Conservation (phyloP, 2,329 filamentous ascomycete genomes). For the Claviceps quebecensis region DNA sequence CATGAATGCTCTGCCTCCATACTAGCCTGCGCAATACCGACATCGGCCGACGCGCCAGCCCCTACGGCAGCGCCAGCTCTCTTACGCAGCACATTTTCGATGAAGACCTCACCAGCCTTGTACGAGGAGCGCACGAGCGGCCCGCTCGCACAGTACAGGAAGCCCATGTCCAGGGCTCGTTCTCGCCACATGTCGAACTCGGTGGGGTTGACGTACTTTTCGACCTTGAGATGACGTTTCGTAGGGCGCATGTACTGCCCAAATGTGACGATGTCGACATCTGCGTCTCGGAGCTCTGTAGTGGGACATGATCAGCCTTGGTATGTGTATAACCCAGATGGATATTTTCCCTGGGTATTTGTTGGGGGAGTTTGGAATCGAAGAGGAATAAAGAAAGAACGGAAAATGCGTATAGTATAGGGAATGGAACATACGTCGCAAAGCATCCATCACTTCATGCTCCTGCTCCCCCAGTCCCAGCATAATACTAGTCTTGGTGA, state of each 20-base stretch:
- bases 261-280: conserved; percentile 93
- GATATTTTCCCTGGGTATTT: too few relatives aligned
- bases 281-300: conserved; percentile 58
- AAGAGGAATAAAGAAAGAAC: conserved; percentile 9
- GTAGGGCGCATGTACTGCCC: conserved; percentile 99
- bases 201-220: conserved; percentile 85
- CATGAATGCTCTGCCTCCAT: conserved; percentile 19
- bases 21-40: conserved; percentile 24
- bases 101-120: conserved; percentile 96
- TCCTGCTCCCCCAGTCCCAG: conserved; percentile 88
- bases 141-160: conserved; percentile 89
- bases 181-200: conserved; percentile 86
- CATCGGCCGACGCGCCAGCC: conserved; percentile 11
- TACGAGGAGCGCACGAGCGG: conserved; percentile 90
- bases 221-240: conserved; percentile 92
- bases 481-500: conserved; percentile 99
- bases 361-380: too few relatives aligned
- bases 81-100: conserved; percentile 94
- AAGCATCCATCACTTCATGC: conserved; percentile 64
- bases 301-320: neutral
- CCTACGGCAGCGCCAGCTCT: conserved; percentile 34
- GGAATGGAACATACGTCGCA: conserved; percentile 38
- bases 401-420: too few relatives aligned
- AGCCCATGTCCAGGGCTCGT: conserved; percentile 84
- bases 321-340: neutral